Evolutionary conservation across 306 rosid genomes (phyloP).

Genomic region (Oxytropis ochrocephala): DNA sequence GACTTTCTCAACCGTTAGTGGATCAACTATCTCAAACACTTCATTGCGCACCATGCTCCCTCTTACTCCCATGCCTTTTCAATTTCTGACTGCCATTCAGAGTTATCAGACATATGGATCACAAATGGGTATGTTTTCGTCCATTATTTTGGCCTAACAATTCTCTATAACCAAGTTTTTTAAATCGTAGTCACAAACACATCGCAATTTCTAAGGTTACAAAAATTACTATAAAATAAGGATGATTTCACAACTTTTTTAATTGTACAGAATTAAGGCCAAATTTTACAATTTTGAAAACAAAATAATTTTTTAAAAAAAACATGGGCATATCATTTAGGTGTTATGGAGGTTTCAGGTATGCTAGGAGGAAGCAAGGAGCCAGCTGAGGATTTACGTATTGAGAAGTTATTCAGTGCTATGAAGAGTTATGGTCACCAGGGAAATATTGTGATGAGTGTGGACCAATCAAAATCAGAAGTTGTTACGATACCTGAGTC

Average conservation of each 20-base stretch:
- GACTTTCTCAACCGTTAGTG: conserved; percentile 28
- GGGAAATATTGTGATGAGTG: conserved; percentile 5
- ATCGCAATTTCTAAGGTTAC: too few relatives aligned
- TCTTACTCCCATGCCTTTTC: conserved; percentile 14
- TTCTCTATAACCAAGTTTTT: too few relatives aligned
- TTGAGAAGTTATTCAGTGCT: conserved; percentile 11
- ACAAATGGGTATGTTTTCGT: conserved; percentile 29
- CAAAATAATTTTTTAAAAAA: too few relatives aligned
- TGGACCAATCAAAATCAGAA: conserved; percentile 46
- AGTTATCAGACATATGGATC: conserved; percentile 18
- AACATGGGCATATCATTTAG: too few relatives aligned
- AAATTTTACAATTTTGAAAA: too few relatives aligned
- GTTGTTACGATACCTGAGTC: conserved; percentile 51
- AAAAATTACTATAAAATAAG: too few relatives aligned
- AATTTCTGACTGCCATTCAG: conserved; percentile 1
- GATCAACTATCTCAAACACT: conserved; percentile 49
- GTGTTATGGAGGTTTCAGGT: background rate
- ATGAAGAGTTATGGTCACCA: conserved; percentile 22
- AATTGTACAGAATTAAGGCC: too few relatives aligned
- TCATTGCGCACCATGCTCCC: conserved; percentile 57
- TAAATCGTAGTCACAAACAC: too few relatives aligned
- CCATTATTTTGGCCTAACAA: background rate
- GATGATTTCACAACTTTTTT: too few relatives aligned
- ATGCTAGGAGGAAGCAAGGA: background rate
- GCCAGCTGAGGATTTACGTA: background rate